Conservation (phyloP, 1,139 yeast genomes). For the Trichomonascaceae sp. region DNA sequence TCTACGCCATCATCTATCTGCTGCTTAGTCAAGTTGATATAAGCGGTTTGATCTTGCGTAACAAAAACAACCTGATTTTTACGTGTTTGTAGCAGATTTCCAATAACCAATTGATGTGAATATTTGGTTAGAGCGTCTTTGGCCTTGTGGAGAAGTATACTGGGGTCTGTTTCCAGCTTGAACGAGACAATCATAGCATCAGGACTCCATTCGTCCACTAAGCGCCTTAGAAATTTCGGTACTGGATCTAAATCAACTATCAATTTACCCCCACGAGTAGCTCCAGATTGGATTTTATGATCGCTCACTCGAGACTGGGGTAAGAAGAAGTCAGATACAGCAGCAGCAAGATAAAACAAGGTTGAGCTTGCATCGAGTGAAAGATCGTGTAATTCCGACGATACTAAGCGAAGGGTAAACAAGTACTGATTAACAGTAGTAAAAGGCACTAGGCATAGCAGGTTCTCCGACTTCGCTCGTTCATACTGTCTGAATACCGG, state of each 20-base stretch:
- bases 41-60: slow-evolving; percentile 40
- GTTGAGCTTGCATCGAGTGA: slow-evolving; percentile 8
- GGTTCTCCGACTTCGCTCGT: slow-evolving; percentile 50
- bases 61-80: slow-evolving; percentile 87
- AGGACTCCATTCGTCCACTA: slow-evolving; percentile 94
- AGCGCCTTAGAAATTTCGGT: slow-evolving; percentile 81
- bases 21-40: slow-evolving; percentile 48
- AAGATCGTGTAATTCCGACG: slow-evolving; percentile 45
- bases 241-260: slow-evolving; percentile 89
- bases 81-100: slow-evolving; percentile 84
- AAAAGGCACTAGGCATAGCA: slow-evolving; percentile 70
- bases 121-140: slow-evolving; percentile 72
- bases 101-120: slow-evolving; percentile 90
- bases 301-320: slow-evolving; percentile 83
- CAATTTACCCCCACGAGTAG: slow-evolving; percentile 54
- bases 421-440: slow-evolving; percentile 93
- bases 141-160: slow-evolving; percentile 69
- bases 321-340: slow-evolving; percentile 91
- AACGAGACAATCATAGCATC: slow-evolving; percentile 91
- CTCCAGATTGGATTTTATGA: slow-evolving; percentile 86
- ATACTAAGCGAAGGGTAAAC: slow-evolving; percentile 68
- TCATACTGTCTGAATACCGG: slow-evolving; percentile 61
- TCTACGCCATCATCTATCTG: slow-evolving; percentile 43
- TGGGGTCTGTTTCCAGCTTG: slow-evolving; percentile 83
- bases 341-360: slow-evolving; percentile 88